Conservation (phyloP, 2,329 filamentous ascomycete genomes). For the Colletotrichum trifolii region DNA sequence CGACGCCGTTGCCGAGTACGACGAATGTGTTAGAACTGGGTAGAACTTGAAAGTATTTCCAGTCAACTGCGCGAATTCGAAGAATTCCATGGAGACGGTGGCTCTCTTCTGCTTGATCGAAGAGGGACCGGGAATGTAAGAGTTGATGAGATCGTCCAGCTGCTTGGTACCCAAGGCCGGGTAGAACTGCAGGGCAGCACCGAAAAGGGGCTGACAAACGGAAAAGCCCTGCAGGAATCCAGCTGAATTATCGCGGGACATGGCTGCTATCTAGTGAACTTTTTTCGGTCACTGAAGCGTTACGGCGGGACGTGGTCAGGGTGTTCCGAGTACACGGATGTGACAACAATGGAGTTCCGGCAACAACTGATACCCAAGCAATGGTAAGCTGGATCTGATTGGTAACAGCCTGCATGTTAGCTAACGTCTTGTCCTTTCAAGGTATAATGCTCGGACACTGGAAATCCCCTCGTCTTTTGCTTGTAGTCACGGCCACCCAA, state of each 20-base stretch:
- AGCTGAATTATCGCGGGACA: conserved; percentile 50
- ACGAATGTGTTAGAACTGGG: conserved; percentile 55
- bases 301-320: conserved; percentile 1
- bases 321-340: not conserved
- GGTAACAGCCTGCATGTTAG: too few relatives aligned
- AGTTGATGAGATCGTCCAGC: conserved; percentile 69
- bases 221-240: conserved; percentile 63
- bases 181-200: conserved; percentile 71
- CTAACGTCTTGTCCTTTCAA: too few relatives aligned
- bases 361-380: too few relatives aligned
- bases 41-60: conserved; percentile 72
- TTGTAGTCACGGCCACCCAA: too few relatives aligned
- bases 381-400: too few relatives aligned
- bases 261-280: conserved; percentile 46
- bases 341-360: not conserved
- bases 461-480: too few relatives aligned
- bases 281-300: conserved; percentile 2
- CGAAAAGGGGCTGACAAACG: conserved; percentile 68
- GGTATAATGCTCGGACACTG: too few relatives aligned
- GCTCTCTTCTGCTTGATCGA: conserved; percentile 69
- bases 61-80: conserved; percentile 62
- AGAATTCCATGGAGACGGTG: conserved; percentile 69
- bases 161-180: conserved; percentile 72
- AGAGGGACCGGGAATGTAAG: conserved; percentile 64
- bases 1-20: conserved; percentile 51